These are phyloP conservation scores for Onygena corvina DNA, from an alignment of 2,329 filamentous ascomycete species.

Conservation along the genomic window DNA sequence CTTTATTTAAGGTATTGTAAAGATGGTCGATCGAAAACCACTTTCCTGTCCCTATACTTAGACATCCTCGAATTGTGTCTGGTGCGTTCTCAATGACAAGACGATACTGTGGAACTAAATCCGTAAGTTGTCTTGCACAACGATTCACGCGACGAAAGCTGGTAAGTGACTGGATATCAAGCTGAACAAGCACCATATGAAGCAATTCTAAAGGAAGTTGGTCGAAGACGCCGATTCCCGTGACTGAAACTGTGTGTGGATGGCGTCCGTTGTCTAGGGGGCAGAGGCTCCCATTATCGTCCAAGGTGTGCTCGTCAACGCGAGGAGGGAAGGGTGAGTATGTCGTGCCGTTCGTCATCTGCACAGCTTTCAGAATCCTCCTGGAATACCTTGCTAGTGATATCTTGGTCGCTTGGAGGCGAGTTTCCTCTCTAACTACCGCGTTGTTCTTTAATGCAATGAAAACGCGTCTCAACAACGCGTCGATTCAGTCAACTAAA, in stretches of 20 bases:
- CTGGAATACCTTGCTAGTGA: no score
- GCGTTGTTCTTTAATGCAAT: no score
- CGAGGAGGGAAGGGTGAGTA: background rate
- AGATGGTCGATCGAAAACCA: slow-evolving; percentile 23
- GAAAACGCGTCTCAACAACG: no score
- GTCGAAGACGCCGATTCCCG: slow-evolving; percentile 20
- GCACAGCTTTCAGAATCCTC: background rate
- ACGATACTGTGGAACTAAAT: slow-evolving; percentile 29
- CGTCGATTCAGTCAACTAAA: no score
- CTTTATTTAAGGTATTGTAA: slow-evolving; percentile 24
- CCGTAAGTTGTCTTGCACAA: slow-evolving; percentile 26
- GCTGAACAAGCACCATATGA: slow-evolving; percentile 18
- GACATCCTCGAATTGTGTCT: slow-evolving; percentile 20
- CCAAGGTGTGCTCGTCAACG: background rate
- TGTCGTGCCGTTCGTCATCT: background rate
- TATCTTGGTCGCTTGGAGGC: no score
- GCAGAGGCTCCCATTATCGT: slow-evolving; percentile 10
- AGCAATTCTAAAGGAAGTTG: slow-evolving; percentile 23
- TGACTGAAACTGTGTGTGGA: slow-evolving; percentile 5
- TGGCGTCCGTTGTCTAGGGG: slow-evolving; percentile 20
- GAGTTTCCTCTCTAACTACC: no score
- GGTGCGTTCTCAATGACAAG: slow-evolving; percentile 23
- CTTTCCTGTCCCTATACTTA: slow-evolving; percentile 25
- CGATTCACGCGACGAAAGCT: slow-evolving; percentile 28
- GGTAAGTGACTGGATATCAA: slow-evolving; percentile 27